Base-by-base conservation (phyloP, 2,329 filamentous ascomycete genomes). In the Fusarium armeniacum region DNA sequence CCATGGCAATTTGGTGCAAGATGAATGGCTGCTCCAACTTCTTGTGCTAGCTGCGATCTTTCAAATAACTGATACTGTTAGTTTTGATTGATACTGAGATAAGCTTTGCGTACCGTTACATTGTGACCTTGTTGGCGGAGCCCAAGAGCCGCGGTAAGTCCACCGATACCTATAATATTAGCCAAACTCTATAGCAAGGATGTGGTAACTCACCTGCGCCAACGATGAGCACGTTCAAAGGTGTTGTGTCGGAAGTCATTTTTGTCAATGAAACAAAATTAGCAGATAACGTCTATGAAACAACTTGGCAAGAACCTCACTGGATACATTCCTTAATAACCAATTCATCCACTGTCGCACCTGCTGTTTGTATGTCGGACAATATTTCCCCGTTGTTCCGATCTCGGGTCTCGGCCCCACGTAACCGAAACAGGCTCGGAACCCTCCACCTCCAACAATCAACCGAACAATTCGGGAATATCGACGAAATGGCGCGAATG, bases 21-120 rank as follows among this genome's bases (percentile, higher is more conserved):
- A 71, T 90, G 87, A n/a, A 91, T 83, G 0, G 88, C 88, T 5
- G 89, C 88, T 1, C 88, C 89, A 2, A 82, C 78, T 75, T 90
- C 88, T 52, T 80, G 84, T 18, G 84, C 83, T 35, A 89, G 84
- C 3, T 79, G 79, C 0, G 87, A 89, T 72, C 87, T 83, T 68
- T 90, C 87, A 51, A 83, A 85, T 1, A 89, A 62, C 83, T 87
- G 10, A 0, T 75, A 74, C 2, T 38, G 32, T 65, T 2, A 65
- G 62, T 6, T 18, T 13, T 51, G 18, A 3, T 32, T 33, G 8
- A 3, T 18, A 11, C 2, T 5, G 1, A 2, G n/a, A 41, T 28
- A 51, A 5, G 10, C 12, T 81, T 78, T 0, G 12, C 68, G 26
- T 65, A 78, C 77, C 12, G 76, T 76, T 20, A 86, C 82, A 46